These are phyloP conservation scores for Besnoitia besnoiti DNA, from an alignment of 169 alveolate species.

Conservation along the genomic window DNA sequence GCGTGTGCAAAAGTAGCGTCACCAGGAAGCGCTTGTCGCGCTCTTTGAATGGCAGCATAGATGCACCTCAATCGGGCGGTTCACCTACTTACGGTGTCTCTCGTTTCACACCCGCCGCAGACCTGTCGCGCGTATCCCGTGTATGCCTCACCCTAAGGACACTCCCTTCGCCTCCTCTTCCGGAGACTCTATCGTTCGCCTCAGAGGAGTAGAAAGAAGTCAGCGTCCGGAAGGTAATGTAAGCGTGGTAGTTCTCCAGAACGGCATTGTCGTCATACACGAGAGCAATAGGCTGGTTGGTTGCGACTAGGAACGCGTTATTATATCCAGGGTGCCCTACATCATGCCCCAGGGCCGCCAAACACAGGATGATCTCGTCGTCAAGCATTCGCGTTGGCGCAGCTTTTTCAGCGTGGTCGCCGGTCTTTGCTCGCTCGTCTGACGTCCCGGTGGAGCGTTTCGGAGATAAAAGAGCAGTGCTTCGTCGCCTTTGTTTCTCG, in stretches of 20 bases:
- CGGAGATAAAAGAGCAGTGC: neutral
- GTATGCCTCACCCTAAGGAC: neutral
- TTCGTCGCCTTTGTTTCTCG: too few species aligned
- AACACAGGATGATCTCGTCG: conserved; percentile 68
- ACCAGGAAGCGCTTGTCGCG: too few species aligned
- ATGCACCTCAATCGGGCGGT: too few species aligned
- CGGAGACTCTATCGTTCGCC: conserved; percentile 67
- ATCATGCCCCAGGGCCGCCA: conserved; percentile 94
- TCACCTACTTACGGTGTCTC: too few species aligned
- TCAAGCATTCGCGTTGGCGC: neutral
- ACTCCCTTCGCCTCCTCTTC: neutral
- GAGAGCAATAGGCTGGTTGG: conserved; percentile 85
- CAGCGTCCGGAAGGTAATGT: conserved; percentile 84
- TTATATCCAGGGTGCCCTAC: conserved; percentile 93
- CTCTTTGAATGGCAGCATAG: too few species aligned
- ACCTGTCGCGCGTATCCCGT: too few species aligned
- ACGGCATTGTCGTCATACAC: conserved; percentile 92
- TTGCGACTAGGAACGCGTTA: conserved; percentile 82
- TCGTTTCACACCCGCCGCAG: too few species aligned
- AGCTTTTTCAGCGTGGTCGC: neutral
- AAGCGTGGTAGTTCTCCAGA: conserved; percentile 93
- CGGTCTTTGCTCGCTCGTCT: neutral
- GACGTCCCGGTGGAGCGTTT: neutral
- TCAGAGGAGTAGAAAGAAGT: conserved; percentile 21
- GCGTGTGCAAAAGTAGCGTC: too few species aligned